Percentiles rank a stretch among this genome's conserved stretches.
Evolutionary conservation across 306 rosid species (phyloP).

Genomic region (Vigna radiata): DNA sequence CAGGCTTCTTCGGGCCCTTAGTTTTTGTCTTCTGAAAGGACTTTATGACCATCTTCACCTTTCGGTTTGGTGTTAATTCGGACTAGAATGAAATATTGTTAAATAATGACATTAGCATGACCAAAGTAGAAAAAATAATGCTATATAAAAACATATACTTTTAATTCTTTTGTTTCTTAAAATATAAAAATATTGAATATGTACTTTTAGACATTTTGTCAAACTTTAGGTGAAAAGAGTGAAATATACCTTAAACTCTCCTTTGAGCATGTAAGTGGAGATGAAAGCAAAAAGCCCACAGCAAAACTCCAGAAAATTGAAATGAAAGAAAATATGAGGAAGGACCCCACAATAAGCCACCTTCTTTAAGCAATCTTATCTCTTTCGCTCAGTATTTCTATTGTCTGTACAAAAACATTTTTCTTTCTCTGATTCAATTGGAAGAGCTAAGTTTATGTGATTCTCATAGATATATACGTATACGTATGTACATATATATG

Average conservation of each 20-base stretch:
- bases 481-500: too few species aligned
- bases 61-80: not conserved
- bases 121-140: not conserved
- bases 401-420: not conserved
- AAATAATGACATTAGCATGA: slow-evolving; percentile 53
- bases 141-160: too few species aligned
- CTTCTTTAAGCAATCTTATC: slow-evolving; percentile 38
- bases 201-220: not conserved
- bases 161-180: too few species aligned
- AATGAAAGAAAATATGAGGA: slow-evolving; percentile 11
- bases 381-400: not conserved
- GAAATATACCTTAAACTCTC: slow-evolving; percentile 30
- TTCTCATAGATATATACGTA: too few species aligned
- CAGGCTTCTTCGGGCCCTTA: slow-evolving; percentile 8
- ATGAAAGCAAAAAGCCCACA: slow-evolving; percentile 7
- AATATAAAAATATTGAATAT: not conserved
- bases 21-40: slow-evolving; percentile 1
- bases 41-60: slow-evolving; percentile 13
- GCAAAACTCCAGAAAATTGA: slow-evolving; percentile 11
- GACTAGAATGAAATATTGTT: not conserved
- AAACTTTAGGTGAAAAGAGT: not conserved
- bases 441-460: too few species aligned
- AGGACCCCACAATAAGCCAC: slow-evolving; percentile 43
- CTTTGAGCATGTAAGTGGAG: slow-evolving; percentile 28
- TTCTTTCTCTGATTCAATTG: not conserved